phyloP scores from a whole-genome alignment of 192 early-diverging fungal genomes.

The Thamnidium elegans region DNA sequence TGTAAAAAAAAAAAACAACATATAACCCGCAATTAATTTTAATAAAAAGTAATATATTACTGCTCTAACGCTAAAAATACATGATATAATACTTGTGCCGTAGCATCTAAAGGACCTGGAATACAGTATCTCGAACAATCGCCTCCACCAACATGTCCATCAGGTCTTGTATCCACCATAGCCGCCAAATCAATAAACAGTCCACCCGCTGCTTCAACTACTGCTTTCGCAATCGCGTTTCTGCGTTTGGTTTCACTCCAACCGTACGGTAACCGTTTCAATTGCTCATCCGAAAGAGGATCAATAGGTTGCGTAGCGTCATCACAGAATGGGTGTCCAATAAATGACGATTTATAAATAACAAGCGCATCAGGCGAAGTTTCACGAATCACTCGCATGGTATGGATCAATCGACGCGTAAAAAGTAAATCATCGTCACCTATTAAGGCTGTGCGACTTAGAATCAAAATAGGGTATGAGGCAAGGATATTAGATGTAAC shows the following conservation, averaged over 20 bases:
- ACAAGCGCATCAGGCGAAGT: slow-evolving; percentile 39
- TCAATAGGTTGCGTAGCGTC: slow-evolving; percentile 38
- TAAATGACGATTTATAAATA: slow-evolving; percentile 46
- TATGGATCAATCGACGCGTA: slow-evolving; percentile 28
- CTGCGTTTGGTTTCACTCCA: slow-evolving; percentile 43
- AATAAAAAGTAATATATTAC: background rate
- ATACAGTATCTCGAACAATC: slow-evolving; percentile 57
- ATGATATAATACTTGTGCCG: slow-evolving; percentile 37
- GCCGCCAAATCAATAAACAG: slow-evolving; percentile 48
- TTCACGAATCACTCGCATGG: slow-evolving; percentile 37
- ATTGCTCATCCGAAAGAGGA: slow-evolving; percentile 31
- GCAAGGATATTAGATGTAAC: slow-evolving; percentile 25
- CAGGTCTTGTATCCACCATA: slow-evolving; percentile 42
- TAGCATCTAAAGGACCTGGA: slow-evolving; percentile 54
- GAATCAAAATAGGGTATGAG: slow-evolving; percentile 42
- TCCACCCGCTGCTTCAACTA: slow-evolving; percentile 50
- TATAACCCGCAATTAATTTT: too few relatives aligned
- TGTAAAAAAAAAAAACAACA: too few relatives aligned
- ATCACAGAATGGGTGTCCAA: slow-evolving; percentile 51
- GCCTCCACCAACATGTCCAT: slow-evolving; percentile 53
- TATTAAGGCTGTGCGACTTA: slow-evolving; percentile 39
- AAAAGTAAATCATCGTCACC: slow-evolving; percentile 40
- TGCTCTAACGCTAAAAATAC: slow-evolving; percentile 19
- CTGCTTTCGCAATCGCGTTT: slow-evolving; percentile 46
- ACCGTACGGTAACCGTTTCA: slow-evolving; percentile 35